Percentiles rank a stretch among this genome's conserved stretches.
phyloP scores from a whole-genome alignment of 768 basidiomycete species.

The Pisolithus orientalis region DNA sequence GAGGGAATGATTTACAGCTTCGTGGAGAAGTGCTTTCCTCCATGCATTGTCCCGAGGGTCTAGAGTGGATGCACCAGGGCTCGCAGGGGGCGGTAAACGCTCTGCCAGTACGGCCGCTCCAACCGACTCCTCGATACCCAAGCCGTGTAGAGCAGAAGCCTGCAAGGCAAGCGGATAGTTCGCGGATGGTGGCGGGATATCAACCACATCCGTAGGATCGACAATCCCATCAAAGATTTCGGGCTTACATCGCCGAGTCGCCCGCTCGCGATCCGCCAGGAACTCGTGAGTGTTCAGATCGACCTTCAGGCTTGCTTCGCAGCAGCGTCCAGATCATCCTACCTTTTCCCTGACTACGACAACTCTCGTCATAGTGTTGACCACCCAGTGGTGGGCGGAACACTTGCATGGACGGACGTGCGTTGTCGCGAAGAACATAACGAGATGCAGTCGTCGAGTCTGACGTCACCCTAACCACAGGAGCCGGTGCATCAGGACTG shows the following conservation, averaged over 20 bases:
- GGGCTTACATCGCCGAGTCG: slow-evolving; percentile 33
- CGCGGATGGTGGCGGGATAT: slow-evolving; percentile 64
- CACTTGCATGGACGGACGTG: slow-evolving; percentile 32
- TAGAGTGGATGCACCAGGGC: slow-evolving; percentile 51
- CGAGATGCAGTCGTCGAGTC: slow-evolving; percentile 52
- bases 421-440: slow-evolving; percentile 32
- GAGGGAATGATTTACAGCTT: slow-evolving; percentile 75
- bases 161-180: slow-evolving; percentile 71
- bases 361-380: slow-evolving; percentile 51
- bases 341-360: slow-evolving; percentile 83
- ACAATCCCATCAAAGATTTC: slow-evolving; percentile 51
- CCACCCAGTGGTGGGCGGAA: slow-evolving; percentile 26
- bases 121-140: slow-evolving; percentile 69
- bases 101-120: slow-evolving; percentile 75
- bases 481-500: slow-evolving; percentile 38
- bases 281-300: slow-evolving; percentile 56
- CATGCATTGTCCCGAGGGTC: slow-evolving; percentile 59
- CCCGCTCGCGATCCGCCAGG: slow-evolving; percentile 38
- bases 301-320: slow-evolving; percentile 71
- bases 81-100: slow-evolving; percentile 57
- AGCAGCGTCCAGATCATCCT: slow-evolving; percentile 59
- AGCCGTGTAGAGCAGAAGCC: slow-evolving; percentile 63
- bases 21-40: slow-evolving; percentile 68
- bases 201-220: slow-evolving; percentile 81
- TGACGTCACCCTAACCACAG: slow-evolving; percentile 57